Evolutionary conservation across 2,329 filamentous ascomycete genomes (phyloP).

Genomic region (Aspergillus sergii): DNA sequence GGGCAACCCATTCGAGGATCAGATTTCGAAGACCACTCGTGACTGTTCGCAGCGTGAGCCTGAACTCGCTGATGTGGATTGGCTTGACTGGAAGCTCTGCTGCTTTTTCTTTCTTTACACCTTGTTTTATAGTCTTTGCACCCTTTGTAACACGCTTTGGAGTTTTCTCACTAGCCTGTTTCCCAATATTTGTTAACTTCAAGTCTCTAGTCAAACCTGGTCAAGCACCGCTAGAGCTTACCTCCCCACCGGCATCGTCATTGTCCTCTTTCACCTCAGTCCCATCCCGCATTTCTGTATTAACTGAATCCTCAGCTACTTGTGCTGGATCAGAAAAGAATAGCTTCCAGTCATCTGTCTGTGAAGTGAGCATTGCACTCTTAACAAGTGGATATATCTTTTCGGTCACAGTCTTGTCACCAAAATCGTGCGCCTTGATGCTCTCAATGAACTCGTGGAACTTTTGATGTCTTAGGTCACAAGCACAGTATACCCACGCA

Average conservation of each 20-base stretch:
- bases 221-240: neutral
- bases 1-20: slow-evolving; percentile 25
- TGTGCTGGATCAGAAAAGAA: slow-evolving; percentile 26
- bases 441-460: slow-evolving; percentile 33
- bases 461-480: slow-evolving; percentile 23
- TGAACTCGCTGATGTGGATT: slow-evolving; percentile 18
- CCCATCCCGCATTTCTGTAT: neutral
- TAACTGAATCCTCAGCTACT: neutral
- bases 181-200: neutral
- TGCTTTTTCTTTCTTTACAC: neutral
- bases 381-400: slow-evolving; percentile 24
- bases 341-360: slow-evolving; percentile 31
- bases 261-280: neutral
- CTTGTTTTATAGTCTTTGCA: neutral
- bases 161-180: neutral
- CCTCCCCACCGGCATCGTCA: neutral
- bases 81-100: slow-evolving; percentile 17
- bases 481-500: slow-evolving; percentile 32
- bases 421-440: slow-evolving; percentile 31
- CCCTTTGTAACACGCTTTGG: neutral
- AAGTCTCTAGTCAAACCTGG: neutral
- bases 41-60: slow-evolving; percentile 21
- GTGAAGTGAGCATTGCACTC: slow-evolving; percentile 18
- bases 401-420: slow-evolving; percentile 30
- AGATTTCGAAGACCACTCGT: slow-evolving; percentile 23